Evolutionary conservation across 1,139 yeast genomes (phyloP).

Genomic region (Blastobotrys serpentis): DNA sequence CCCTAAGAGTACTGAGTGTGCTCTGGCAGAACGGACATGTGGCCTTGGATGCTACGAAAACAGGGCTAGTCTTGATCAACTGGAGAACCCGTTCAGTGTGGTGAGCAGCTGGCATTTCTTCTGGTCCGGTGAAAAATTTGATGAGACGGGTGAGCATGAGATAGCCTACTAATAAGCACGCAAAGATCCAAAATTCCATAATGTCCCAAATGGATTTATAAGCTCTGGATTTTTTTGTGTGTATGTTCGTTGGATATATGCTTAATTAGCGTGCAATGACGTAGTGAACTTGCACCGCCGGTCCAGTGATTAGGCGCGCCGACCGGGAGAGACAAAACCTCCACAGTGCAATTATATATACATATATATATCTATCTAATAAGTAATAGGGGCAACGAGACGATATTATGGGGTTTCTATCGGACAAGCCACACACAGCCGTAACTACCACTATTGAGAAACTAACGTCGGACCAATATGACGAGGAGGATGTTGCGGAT

Average conservation of each 20-base stretch:
- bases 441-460: constrained; percentile 50
- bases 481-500: constrained; percentile 42
- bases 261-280: background rate
- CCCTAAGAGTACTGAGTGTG: constrained; percentile 15
- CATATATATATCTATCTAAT: too few relatives aligned
- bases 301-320: too few relatives aligned
- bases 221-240: too few relatives aligned
- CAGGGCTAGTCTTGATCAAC: constrained; percentile 60
- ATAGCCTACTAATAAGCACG: background rate
- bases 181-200: constrained; percentile 3
- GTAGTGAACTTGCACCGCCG: too few relatives aligned
- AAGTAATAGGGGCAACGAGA: too few relatives aligned
- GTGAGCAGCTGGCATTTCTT: constrained; percentile 16
- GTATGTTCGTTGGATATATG: background rate
- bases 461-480: constrained; percentile 41
- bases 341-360: too few relatives aligned
- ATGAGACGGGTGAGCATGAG: constrained; percentile 7
- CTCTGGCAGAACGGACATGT: constrained; percentile 28
- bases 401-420: constrained; percentile 38
- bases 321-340: too few relatives aligned
- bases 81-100: constrained; percentile 19
- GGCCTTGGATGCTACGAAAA: constrained; percentile 77
- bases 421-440: constrained; percentile 50
- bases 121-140: constrained; percentile 12
- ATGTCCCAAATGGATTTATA: background rate